Percentiles rank a stretch among this genome's conserved stretches.
Evolutionary conservation across 208 protist species (phyloP).

Genomic region (Leishmania turanica): DNA sequence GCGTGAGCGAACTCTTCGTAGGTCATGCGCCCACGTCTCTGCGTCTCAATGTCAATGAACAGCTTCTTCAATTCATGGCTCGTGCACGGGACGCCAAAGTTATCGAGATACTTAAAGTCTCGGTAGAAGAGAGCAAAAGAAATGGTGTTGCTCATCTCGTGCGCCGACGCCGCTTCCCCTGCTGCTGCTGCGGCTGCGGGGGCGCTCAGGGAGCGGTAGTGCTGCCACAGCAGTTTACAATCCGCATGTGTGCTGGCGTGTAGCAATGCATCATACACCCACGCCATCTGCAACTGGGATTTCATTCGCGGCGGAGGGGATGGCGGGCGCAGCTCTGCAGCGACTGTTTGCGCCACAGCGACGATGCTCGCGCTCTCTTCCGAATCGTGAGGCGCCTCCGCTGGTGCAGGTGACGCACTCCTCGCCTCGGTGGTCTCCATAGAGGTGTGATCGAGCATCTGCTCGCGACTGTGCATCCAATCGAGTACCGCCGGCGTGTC

Average conservation of each 20-base stretch:
- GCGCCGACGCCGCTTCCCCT: conserved; percentile 1
- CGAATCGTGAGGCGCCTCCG: conserved; percentile 6
- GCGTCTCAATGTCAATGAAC: conserved; percentile 43
- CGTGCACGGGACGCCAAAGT: conserved; percentile 56
- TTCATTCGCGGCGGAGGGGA: conserved; percentile 38
- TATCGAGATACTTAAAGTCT: conserved; percentile 65
- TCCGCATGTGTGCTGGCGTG: conserved; percentile 37
- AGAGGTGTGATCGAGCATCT: neutral
- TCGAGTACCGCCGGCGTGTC: conserved; percentile 16
- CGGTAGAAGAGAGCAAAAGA: conserved; percentile 38
- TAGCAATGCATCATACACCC: conserved; percentile 46
- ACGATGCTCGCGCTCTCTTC: neutral
- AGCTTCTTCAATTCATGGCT: conserved; percentile 42
- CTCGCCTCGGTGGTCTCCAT: neutral
- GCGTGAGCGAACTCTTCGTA: conserved; percentile 56
- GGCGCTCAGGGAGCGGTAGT: conserved; percentile 40
- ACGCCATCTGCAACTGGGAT: conserved; percentile 32
- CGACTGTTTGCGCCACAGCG: neutral
- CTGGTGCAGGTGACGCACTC: conserved; percentile 33
- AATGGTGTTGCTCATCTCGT: conserved; percentile 18
- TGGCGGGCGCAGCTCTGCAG: neutral
- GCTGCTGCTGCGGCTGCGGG: neutral
- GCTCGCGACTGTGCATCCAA: conserved; percentile 8
- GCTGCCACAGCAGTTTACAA: conserved; percentile 51
- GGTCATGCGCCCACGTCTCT: conserved; percentile 43